Evolutionary conservation across 768 basidiomycete genomes (phyloP).

Genomic region (Pisolithus tinctorius): DNA sequence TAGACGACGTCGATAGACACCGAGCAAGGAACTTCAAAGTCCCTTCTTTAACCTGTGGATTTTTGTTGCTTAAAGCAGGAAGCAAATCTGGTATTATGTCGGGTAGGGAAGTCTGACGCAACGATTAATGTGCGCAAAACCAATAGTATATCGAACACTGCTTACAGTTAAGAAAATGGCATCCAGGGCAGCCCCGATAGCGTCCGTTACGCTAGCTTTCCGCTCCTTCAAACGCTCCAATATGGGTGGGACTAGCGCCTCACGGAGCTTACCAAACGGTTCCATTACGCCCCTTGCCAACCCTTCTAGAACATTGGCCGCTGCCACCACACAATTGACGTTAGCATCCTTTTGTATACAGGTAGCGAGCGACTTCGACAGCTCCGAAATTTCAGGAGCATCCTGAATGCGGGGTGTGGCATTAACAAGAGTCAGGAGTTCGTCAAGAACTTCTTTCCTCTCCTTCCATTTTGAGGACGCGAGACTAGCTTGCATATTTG

Average conservation of each 20-base stretch:
- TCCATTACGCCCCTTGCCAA: constrained; percentile 77
- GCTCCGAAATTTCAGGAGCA: constrained; percentile 66
- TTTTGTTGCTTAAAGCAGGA: constrained; percentile 76
- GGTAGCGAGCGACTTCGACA: constrained; percentile 68
- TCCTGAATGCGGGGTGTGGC: constrained; percentile 75
- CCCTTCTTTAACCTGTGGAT: constrained; percentile 94
- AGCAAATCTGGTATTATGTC: constrained; percentile 83
- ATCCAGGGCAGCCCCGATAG: constrained; percentile 82
- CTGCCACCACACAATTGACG: constrained; percentile 89
- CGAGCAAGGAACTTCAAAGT: constrained; percentile 82
- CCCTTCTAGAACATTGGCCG: constrained; percentile 78
- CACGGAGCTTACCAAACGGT: constrained; percentile 69
- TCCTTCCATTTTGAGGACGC: constrained; percentile 98
- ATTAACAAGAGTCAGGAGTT: constrained; percentile 63
- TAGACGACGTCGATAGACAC: constrained; percentile 62
- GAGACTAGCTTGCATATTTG: constrained; percentile 64
- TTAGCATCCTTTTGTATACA: constrained; percentile 89
- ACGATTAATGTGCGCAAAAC: constrained; percentile 3
- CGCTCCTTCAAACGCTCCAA: constrained; percentile 91
- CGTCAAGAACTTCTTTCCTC: constrained; percentile 85
- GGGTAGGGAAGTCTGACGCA: constrained; percentile 59
- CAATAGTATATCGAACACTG: constrained; percentile 8
- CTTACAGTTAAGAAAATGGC: constrained; percentile 80
- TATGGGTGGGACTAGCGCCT: constrained; percentile 67
- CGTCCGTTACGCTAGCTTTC: constrained; percentile 85